Evolutionary conservation across 2,329 filamentous ascomycete species (phyloP).

Genomic region (Fusarium globosum): DNA sequence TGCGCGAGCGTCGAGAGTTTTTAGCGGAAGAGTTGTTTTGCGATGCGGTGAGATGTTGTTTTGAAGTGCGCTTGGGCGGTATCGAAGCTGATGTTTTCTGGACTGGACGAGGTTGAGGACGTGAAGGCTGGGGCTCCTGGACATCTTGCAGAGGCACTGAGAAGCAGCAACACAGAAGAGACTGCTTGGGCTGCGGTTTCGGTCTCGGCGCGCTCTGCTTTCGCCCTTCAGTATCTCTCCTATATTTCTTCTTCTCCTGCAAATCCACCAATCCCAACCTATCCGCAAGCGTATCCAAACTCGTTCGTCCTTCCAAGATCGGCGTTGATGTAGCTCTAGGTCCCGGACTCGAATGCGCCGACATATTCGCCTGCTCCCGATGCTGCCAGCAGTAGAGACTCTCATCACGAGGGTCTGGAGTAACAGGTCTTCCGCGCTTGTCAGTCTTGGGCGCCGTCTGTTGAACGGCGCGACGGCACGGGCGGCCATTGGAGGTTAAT

Average conservation of each 20-base stretch:
- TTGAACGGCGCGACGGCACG: slow-evolving; percentile 80
- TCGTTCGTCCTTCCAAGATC: slow-evolving; percentile 74
- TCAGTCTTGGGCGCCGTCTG: slow-evolving; percentile 39
- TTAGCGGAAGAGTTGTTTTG: slow-evolving; percentile 46
- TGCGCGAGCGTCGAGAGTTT: slow-evolving; percentile 45
- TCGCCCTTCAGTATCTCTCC: slow-evolving; percentile 42
- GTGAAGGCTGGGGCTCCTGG: slow-evolving; percentile 51
- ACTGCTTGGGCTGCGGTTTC: slow-evolving; percentile 34
- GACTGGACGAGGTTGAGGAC: slow-evolving; percentile 60
- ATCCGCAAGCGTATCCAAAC: slow-evolving; percentile 88
- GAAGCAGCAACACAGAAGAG: slow-evolving; percentile 63
- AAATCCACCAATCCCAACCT: slow-evolving; percentile 80
- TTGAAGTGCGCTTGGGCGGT: slow-evolving; percentile 30
- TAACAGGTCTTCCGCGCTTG: slow-evolving; percentile 38
- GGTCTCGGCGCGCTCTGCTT: slow-evolving; percentile 31
- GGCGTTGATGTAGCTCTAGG: slow-evolving; percentile 58
- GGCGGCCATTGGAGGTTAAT: slow-evolving; percentile 82
- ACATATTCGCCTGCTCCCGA: slow-evolving; percentile 79
- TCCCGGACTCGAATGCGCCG: slow-evolving; percentile 59
- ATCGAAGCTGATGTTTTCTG: slow-evolving; percentile 50
- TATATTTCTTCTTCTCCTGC: slow-evolving; percentile 54
- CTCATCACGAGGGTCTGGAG: slow-evolving; percentile 64
- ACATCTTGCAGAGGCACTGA: slow-evolving; percentile 59
- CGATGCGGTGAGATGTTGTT: slow-evolving; percentile 21
- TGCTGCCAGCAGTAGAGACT: slow-evolving; percentile 95